A percentile compares a stretch with the other conserved stretches of the same genome.
Conservation (phyloP, 768 basidiomycete genomes). For the Amyloporia xantha region DNA sequence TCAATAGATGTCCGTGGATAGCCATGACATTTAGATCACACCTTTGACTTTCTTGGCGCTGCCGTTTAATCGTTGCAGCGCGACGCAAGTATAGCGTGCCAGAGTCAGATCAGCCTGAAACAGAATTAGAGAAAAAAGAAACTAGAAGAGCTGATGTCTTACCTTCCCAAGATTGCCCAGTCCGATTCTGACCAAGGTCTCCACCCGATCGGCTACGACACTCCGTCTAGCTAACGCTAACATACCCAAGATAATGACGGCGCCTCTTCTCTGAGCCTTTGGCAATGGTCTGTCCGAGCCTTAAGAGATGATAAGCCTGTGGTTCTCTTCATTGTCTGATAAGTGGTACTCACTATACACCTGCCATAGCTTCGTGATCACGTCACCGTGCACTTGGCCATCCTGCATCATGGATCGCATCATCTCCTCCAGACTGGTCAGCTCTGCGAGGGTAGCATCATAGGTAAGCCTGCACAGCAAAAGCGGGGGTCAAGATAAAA, state of each 20-base stretch:
- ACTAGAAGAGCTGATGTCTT: background rate
- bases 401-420: slow-evolving; percentile 96
- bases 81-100: slow-evolving; percentile 90
- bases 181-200: slow-evolving; percentile 80
- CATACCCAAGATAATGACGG: slow-evolving; percentile 97
- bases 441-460: slow-evolving; percentile 85
- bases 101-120: slow-evolving; percentile 78
- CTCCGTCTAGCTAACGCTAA: slow-evolving; percentile 77
- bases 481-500: background rate
- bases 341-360: slow-evolving; percentile 72
- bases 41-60: slow-evolving; percentile 98
- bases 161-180: slow-evolving; percentile 83
- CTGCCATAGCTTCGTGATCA: slow-evolving; percentile 90
- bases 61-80: slow-evolving; percentile 86
- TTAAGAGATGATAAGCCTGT: slow-evolving; percentile 22
- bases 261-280: slow-evolving; percentile 81
- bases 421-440: slow-evolving; percentile 95
- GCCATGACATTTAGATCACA: slow-evolving; percentile 20
- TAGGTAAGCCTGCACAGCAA: slow-evolving; percentile 76
- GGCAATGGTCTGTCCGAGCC: slow-evolving; percentile 74
- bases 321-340: background rate
- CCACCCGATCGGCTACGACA: slow-evolving; percentile 77
- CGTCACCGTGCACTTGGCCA: slow-evolving; percentile 72
- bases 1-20: no score
- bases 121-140: background rate